phyloP scores from a whole-genome alignment of 768 basidiomycete species.

The Pleurotus platypus region DNA sequence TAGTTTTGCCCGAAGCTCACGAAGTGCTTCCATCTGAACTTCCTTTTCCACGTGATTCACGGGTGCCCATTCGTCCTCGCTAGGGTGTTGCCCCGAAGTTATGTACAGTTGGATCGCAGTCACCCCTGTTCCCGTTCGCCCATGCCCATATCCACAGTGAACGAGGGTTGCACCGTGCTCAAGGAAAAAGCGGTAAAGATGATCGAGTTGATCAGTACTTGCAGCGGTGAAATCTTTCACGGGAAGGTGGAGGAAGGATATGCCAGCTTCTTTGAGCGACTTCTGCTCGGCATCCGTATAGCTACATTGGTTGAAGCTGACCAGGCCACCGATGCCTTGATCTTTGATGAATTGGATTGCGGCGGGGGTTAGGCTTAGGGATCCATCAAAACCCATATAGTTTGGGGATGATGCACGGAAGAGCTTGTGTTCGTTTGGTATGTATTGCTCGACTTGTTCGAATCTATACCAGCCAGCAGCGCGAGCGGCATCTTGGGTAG shows the following conservation, averaged over 20 bases:
- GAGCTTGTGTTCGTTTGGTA: slow-evolving; percentile 13
- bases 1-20: background rate
- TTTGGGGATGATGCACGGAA: slow-evolving; percentile 19
- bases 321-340: slow-evolving; percentile 14
- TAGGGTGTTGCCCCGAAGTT: background rate
- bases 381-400: slow-evolving; percentile 12
- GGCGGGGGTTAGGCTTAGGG: slow-evolving; percentile 13
- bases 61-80: background rate
- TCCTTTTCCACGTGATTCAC: slow-evolving; percentile 1
- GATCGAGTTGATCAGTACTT: slow-evolving; percentile 13
- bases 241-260: slow-evolving; percentile 16
- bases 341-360: slow-evolving; percentile 14
- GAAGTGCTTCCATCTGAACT: background rate
- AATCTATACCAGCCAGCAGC: slow-evolving; percentile 15
- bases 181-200: slow-evolving; percentile 12
- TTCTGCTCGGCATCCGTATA: slow-evolving; percentile 11
- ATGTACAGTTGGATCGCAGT: slow-evolving; percentile 10
- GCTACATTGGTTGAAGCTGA: slow-evolving; percentile 15
- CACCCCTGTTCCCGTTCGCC: slow-evolving; percentile 12
- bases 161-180: slow-evolving; percentile 16
- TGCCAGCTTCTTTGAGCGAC: slow-evolving; percentile 7
- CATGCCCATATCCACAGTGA: slow-evolving; percentile 12
- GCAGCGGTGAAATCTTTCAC: slow-evolving; percentile 18
- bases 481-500: background rate
- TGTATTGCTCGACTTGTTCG: slow-evolving; percentile 9